Base-by-base conservation (phyloP, 2,329 filamentous ascomycete species). In the Talaromyces sp. region DNA sequence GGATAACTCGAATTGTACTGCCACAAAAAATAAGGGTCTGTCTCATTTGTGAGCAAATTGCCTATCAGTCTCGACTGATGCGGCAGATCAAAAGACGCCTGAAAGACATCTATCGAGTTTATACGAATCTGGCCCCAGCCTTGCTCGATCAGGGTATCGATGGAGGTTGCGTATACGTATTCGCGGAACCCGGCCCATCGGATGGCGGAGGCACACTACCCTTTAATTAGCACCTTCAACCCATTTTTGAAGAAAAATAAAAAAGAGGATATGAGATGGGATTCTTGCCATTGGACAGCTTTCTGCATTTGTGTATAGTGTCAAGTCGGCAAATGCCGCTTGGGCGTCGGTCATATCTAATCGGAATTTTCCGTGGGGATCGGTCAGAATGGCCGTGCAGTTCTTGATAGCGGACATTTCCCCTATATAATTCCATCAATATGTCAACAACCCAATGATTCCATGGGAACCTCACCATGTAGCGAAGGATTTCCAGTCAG, bases 301-400 rank as follows among this genome's bases (percentile, higher is more conserved):
- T 72, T 87, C 84, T 1, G 81, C 84, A 70, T 84, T 87, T 24
- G 84, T 86, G 72, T 87, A 86, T 3, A 86, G 72, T 5, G 80
- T 80, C n/a, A 87, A 72, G 16, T 76, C 68, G 2, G 73, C 66
- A 68, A 84, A 85, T 0, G 84, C 84, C 3, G 69, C 71, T n/a
- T 79, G 70, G 0, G 82, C 79, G 62, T 81, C 76, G 9, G 70
- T 58, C 0, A 79, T 70, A 0, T 74, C 77, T 47, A 86, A 70
- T 3, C 75, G 77, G 71, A 83, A 85, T 0, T 74, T 73, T 1
- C 83, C 83, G 3, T 71, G 47, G 0, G 81, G 78, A 68, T 82
- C 79, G 0, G 80, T 82, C 11, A 86, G 75, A 59, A 86, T 75
- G 3, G 68, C 62, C 0, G 81, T 81, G 75, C 84, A 87, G 73